A percentile compares a stretch with the other conserved stretches of the same genome.
Conservation (phyloP, 192 early-diverging fungal species). For the Linnemannia schmuckeri region DNA sequence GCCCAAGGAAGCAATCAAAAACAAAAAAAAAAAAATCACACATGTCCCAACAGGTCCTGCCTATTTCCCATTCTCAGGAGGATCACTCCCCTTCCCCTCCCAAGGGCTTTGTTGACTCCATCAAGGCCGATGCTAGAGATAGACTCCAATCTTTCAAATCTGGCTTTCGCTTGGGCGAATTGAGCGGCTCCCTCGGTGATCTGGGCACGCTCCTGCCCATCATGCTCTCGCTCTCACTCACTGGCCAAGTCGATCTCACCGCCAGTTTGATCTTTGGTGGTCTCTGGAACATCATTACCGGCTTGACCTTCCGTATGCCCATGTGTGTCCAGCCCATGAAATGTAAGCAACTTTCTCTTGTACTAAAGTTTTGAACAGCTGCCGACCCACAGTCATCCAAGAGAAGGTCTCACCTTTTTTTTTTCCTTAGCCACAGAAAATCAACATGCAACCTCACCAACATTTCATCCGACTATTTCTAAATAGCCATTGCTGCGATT, state of each 20-base stretch:
- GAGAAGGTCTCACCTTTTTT: background rate
- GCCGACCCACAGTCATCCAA: background rate
- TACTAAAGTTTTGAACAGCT: background rate
- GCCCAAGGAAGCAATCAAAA: background rate
- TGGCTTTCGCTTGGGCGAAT: conserved; percentile 56
- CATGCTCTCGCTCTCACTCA: conserved; percentile 79
- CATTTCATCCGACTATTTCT: background rate
- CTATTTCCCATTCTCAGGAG: conserved; percentile 15
- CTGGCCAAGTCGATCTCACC: conserved; percentile 79
- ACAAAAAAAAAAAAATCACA: background rate
- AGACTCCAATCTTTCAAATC: conserved; percentile 27
- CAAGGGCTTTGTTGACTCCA: conserved; percentile 5
- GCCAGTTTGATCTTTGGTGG: conserved; percentile 87
- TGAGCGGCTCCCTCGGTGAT: conserved; percentile 80
- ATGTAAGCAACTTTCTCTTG: conserved; percentile 57
- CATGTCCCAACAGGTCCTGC: conserved; percentile 27
- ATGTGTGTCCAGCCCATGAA: conserved; percentile 96
- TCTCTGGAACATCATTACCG: conserved; percentile 89
- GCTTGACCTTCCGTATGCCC: conserved; percentile 82
- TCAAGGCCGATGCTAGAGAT: conserved; percentile 33
- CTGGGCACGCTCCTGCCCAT: conserved; percentile 87
- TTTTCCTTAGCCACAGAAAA: background rate
- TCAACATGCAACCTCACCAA: background rate
- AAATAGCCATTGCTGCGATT: conserved; percentile 80
- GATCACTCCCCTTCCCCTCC: background rate